Evolutionary conservation across 176 grass and related monocot species (phyloP).

Genomic region (Zoysia japonica): DNA sequence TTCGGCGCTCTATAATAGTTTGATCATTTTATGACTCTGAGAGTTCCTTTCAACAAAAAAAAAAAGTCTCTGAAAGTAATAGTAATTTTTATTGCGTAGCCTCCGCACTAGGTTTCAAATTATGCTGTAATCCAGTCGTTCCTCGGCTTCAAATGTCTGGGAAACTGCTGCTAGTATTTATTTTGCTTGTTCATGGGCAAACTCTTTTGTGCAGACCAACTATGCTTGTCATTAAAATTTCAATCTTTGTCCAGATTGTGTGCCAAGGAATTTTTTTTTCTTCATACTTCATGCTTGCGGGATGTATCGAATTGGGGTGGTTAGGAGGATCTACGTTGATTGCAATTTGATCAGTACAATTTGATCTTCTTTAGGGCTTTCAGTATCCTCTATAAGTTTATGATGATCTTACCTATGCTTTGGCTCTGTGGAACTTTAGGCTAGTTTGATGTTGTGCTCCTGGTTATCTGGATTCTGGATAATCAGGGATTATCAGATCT

Average conservation of each 20-base stretch:
- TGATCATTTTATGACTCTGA: too few species aligned
- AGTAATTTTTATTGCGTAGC: neutral
- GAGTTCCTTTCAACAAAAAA: too few species aligned
- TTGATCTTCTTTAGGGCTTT: neutral
- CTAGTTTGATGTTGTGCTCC: neutral
- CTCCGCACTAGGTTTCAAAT: neutral
- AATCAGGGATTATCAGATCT: neutral
- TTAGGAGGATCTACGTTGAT: neutral
- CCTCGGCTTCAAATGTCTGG: neutral
- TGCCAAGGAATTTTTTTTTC: neutral
- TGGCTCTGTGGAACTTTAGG: neutral
- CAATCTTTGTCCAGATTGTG: neutral
- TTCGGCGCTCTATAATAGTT: neutral
- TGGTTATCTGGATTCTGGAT: neutral
- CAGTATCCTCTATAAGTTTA: neutral
- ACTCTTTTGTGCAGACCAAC: neutral
- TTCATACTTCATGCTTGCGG: neutral
- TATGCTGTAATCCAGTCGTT: neutral
- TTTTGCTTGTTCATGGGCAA: neutral
- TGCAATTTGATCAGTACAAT: constrained; percentile 1
- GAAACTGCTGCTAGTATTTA: neutral
- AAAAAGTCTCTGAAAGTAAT: neutral
- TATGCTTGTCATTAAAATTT: neutral
- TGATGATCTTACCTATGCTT: neutral
- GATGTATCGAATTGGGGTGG: neutral